Percentiles rank a stretch among this genome's conserved stretches.
Conservation (phyloP, 805 yeast genomes). For the Starmera dryadoides region DNA sequence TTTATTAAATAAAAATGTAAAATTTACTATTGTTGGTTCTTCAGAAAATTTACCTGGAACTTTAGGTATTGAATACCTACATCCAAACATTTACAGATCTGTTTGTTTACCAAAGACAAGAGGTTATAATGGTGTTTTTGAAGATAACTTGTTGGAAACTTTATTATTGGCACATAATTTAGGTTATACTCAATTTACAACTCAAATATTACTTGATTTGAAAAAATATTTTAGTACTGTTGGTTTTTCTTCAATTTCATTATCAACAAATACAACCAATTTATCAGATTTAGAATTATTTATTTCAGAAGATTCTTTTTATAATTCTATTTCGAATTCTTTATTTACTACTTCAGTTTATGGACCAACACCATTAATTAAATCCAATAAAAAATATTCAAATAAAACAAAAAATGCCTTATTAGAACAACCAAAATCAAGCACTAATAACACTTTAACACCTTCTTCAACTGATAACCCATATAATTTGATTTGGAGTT, state of each 20-base stretch:
- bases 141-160: conserved; percentile 34
- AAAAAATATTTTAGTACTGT: conserved; percentile 31
- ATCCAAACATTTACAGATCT: conserved; percentile 51
- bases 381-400: no score
- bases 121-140: conserved; percentile 28
- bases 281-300: neutral
- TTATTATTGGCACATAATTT: conserved; percentile 43
- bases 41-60: conserved; percentile 45
- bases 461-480: conserved; percentile 22
- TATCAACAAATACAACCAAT: neutral
- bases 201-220: conserved; percentile 33
- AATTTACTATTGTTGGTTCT: conserved; percentile 43
- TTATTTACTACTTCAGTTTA: neutral
- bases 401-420: conserved; percentile 6
- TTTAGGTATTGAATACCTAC: conserved; percentile 42
- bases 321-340: neutral
- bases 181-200: conserved; percentile 35
- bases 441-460: conserved; percentile 3
- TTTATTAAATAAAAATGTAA: conserved; percentile 29
- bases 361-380: neutral
- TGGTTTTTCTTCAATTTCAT: neutral
- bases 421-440: neutral
- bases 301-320: neutral
- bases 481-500: conserved; percentile 34
- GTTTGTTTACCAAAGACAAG: conserved; percentile 35